Evolutionary conservation across 306 rosid species (phyloP), one percentile per base, ranked within the genome.

Genomic region (Senna siamea): DNA sequence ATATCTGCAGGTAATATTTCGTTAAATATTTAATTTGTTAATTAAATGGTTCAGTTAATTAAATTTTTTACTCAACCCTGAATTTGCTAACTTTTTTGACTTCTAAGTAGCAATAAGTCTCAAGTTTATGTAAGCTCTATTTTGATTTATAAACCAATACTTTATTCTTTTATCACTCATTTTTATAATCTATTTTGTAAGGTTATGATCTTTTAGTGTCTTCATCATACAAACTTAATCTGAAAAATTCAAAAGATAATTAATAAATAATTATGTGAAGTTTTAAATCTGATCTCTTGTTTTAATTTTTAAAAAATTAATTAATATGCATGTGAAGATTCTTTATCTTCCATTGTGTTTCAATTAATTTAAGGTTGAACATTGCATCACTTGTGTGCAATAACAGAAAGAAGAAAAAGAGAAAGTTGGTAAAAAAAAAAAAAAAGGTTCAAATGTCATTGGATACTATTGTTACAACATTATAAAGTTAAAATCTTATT

Each of bases 1-100:
- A 6, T 91, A 87, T 74, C 76, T 91, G 17, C 92, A 91, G 95
- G 94, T 89, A 78, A 82, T 35, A 26, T 26, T 26, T 58, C 30
- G n/a, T n/a, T n/a, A n/a, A 48, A 34, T 60, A 15, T 1, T 9
- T n/a, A 34, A 32, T 34, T n/a, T 7, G 6, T 14, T 30, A 58
- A 30, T 44, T 44, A 12, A 13, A 14, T 44, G 15, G 40, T 41
- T 41, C 11, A 14, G 0, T 5, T 5, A 4, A 4, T 2, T 47
- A 11, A 11, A 11, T 1, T 12, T 44, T 9, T 40, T 1, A 1
- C 17, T 13, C 9, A 6, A 44, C 1, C 46, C 46, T 40, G 1
- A 9, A 40, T 7, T 40, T 40, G 13, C 46, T 3, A 7, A 40
- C 8, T 11, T 9, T 44, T 44, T 44, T 11, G 17, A 44, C 15